These are phyloP conservation scores for Yarrowia sp. DNA, from an alignment of 805 yeast species.

Conservation along the genomic window DNA sequence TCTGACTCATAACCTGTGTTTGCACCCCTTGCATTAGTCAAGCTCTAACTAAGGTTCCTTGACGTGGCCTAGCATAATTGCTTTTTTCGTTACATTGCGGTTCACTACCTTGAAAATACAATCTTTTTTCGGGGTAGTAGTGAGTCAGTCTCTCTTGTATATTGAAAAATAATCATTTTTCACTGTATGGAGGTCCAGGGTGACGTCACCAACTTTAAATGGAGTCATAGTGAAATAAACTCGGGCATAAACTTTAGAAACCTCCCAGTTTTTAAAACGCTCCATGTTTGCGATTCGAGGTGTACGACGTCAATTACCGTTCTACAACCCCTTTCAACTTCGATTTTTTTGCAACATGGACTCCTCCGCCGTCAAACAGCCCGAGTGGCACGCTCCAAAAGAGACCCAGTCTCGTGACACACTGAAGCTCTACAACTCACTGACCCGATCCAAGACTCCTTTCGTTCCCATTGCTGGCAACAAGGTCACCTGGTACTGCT, in stretches of 20 bases:
- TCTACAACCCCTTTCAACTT: not conserved
- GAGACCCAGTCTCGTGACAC: constrained; percentile 48
- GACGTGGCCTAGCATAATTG: not conserved
- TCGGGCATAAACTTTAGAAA: not conserved
- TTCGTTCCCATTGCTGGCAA: constrained; percentile 64
- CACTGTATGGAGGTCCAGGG: no score
- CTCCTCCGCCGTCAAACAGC: constrained; percentile 35
- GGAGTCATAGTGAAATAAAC: not conserved
- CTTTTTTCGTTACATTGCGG: no score
- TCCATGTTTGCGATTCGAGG: constrained; percentile 20
- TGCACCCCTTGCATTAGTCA: not conserved
- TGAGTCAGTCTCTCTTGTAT: no score
- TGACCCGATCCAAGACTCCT: constrained; percentile 74
- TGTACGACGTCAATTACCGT: not conserved
- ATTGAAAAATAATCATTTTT: no score
- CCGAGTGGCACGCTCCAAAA: constrained; percentile 6
- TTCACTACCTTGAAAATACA: no score
- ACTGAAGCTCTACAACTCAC: constrained; percentile 70
- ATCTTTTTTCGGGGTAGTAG: no score
- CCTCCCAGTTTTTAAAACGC: not conserved
- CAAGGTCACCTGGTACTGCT: constrained; percentile 88
- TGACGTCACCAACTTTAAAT: constrained; percentile 8
- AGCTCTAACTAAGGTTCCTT: not conserved
- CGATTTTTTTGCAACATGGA: constrained; percentile 1
- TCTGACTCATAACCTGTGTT: not conserved